Evolutionary conservation across 257 asterid genomes (phyloP), one percentile per base, ranked within the genome.

Genomic region (Dorcoceras hygrometricum): DNA sequence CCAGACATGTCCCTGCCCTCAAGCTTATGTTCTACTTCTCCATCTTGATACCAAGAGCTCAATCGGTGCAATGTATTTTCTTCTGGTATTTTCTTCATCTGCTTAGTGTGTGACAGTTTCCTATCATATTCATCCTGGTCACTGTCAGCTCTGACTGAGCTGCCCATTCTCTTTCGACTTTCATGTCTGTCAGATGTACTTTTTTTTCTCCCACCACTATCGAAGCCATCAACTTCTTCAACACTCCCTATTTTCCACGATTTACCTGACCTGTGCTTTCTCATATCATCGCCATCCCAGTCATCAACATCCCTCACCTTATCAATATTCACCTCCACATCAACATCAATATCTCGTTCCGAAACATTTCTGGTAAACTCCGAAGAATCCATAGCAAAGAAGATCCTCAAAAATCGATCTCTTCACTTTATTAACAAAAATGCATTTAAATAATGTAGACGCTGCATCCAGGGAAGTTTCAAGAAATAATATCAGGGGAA

Each of bases 1-100:
- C 76, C 91, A 68, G 83, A 64, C 69, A 74, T 85, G 56, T 85
- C 88, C 55, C 77, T 81, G 61, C 65, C 72, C 6, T 83, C 95
- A 77, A 62, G 57, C 80, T 83, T 89, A 63, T 71, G 73, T 53
- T 90, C 96, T 64, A 71, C 81, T 75, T 94, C 96, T 59, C 90
- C 96, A 79, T 90, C 99, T 75, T 81, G 86, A 75, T 88, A 88
- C 96, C 96, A 88, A 79, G 85, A 81, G 74, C 96, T 80, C 78
- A 90, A 76, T 31, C 77, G 89, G 78, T 90, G 96, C 75, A 94
- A 72, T 9, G 95, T 80, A 73, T 75, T 88, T 74, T 80, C 97
- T 77, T 86, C 97, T 55, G 73, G 57, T 68, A 79, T 87, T 78
- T 77, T 87, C 89, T 84, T 94, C 63, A 18, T 74, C 75, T 82